Evolutionary conservation across 768 basidiomycete genomes (phyloP).

Genomic region (Tulasnella sp.): DNA sequence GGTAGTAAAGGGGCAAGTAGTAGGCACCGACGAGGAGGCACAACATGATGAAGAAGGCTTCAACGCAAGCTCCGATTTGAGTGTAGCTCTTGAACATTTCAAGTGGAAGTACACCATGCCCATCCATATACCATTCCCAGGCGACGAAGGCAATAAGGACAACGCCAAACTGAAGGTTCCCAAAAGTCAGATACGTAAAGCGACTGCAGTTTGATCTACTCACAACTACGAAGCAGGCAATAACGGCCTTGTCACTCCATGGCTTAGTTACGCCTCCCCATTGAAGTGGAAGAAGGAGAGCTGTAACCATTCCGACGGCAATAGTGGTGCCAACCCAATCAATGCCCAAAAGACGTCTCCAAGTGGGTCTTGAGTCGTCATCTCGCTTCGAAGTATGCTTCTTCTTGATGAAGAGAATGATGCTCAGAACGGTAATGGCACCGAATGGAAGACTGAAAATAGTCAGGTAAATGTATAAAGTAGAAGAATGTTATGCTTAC

Average conservation of each 20-base stretch:
- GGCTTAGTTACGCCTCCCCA: conserved; percentile 32
- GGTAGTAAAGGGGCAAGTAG: conserved; percentile 27
- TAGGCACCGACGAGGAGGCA: conserved; percentile 22
- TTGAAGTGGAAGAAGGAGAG: conserved; percentile 31
- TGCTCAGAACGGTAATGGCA: conserved; percentile 25
- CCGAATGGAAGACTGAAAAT: conserved; percentile 24
- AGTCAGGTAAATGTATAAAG: neutral
- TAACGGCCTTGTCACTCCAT: conserved; percentile 27
- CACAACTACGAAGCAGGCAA: conserved; percentile 22
- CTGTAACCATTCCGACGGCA: conserved; percentile 26
- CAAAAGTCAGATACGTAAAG: conserved; percentile 18
- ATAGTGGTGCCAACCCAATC: conserved; percentile 31
- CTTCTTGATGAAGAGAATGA: conserved; percentile 25
- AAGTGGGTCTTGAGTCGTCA: conserved; percentile 15
- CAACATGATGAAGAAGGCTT: conserved; percentile 22
- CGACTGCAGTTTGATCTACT: neutral
- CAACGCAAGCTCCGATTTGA: conserved; percentile 22
- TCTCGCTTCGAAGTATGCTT: conserved; percentile 19
- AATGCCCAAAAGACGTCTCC: conserved; percentile 19
- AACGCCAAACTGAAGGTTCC: conserved; percentile 20
- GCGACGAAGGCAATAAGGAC: conserved; percentile 23
- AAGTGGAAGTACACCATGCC: conserved; percentile 28
- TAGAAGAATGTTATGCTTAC: neutral
- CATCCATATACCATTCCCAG: conserved; percentile 27
- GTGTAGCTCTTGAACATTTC: conserved; percentile 25